Conservation (phyloP, 163 green algal genomes). For the Chlamydomonas reinhardtii region DNA sequence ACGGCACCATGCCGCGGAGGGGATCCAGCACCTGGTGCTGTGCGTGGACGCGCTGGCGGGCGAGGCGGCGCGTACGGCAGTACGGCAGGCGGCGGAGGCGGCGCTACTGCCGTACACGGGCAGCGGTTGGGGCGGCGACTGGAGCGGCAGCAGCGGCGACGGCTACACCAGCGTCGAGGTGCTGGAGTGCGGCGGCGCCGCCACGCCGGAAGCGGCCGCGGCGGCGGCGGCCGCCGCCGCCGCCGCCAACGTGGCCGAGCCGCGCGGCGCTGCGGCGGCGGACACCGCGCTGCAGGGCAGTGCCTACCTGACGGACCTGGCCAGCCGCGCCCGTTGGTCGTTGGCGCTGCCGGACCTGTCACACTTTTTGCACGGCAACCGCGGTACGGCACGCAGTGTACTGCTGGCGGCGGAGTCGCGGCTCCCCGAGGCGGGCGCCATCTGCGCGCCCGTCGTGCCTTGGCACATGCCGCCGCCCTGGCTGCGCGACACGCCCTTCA, state of each 20-base stretch:
- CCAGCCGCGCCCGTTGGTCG: conserved; percentile 8
- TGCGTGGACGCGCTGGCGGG: neutral
- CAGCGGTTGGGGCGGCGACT: neutral
- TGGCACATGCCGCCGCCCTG: conserved; percentile 4
- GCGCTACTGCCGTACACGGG: neutral
- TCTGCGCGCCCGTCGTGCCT: conserved; percentile 18
- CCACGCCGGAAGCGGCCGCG: neutral
- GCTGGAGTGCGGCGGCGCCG: neutral
- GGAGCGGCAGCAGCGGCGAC: too few species aligned
- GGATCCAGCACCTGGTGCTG: conserved; percentile 22
- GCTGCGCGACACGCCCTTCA: neutral
- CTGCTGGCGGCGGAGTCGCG: conserved; percentile 19
- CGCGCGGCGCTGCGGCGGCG: too few species aligned
- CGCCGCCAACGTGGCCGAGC: neutral
- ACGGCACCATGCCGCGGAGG: conserved; percentile 4
- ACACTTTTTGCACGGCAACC: conserved; percentile 34
- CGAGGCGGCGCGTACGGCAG: neutral
- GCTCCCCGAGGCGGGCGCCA: neutral
- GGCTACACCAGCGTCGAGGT: neutral
- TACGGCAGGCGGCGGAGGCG: conserved; percentile 4
- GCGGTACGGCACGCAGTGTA: conserved; percentile 17
- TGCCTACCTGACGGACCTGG: neutral
- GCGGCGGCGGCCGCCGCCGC: too few species aligned
- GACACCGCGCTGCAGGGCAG: neutral
- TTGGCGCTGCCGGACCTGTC: neutral